These are phyloP conservation scores for Didymellaceae sp. DNA, from an alignment of 2,329 filamentous ascomycete species.

Conservation along the genomic window DNA sequence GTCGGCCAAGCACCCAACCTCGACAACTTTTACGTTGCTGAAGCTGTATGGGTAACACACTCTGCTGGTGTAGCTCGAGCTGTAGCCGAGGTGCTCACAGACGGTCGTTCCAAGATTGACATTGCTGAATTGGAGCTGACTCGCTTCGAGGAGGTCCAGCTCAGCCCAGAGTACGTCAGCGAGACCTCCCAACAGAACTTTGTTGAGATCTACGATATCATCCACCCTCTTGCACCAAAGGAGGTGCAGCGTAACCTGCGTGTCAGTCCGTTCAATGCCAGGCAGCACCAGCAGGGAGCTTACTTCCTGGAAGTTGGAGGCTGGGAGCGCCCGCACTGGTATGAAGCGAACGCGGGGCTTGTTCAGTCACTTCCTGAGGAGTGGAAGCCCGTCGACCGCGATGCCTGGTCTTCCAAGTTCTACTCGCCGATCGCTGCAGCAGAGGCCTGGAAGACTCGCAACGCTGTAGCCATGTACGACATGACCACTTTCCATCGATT, in stretches of 20 bases:
- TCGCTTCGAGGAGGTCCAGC: slow-evolving; percentile 67
- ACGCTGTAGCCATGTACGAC: slow-evolving; percentile 67
- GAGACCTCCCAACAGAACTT: slow-evolving; percentile 69
- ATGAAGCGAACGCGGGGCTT: slow-evolving; percentile 61
- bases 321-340: slow-evolving; percentile 71
- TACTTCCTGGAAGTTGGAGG: slow-evolving; percentile 66
- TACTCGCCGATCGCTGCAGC: slow-evolving; percentile 66
- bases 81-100: slow-evolving; percentile 64
- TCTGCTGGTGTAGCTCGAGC: slow-evolving; percentile 68
- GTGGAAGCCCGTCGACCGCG: slow-evolving; percentile 63
- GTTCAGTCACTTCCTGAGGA: slow-evolving; percentile 58
- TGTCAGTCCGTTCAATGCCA: slow-evolving; percentile 63
- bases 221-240: slow-evolving; percentile 66
- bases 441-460: slow-evolving; percentile 70
- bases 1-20: slow-evolving; percentile 64
- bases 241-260: slow-evolving; percentile 65
- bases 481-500: slow-evolving; percentile 66
- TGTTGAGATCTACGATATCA: slow-evolving; percentile 69
- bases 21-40: slow-evolving; percentile 68
- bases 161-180: slow-evolving; percentile 61
- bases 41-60: slow-evolving; percentile 72
- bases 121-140: slow-evolving; percentile 65
- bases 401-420: slow-evolving; percentile 64
- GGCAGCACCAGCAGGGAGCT: slow-evolving; percentile 62
- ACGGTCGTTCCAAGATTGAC: slow-evolving; percentile 62